A percentile compares a stretch with the other conserved stretches of the same genome.
Conservation (phyloP, 164 flowering plant genomes). For the Aristolochia fimbriata region DNA sequence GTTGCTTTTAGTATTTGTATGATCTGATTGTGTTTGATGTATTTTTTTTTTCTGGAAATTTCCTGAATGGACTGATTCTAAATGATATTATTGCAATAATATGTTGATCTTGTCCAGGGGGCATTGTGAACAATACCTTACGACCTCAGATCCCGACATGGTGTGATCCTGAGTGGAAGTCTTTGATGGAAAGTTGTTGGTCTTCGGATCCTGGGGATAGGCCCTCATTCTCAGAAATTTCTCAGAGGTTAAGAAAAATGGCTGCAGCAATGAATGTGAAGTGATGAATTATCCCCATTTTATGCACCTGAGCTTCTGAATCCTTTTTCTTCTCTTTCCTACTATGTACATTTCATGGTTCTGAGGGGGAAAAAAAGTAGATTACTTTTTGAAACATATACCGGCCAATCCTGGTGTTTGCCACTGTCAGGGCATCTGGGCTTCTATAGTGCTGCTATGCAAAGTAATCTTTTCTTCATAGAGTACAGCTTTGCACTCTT, state of each 20-base stretch:
- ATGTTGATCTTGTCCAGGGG: conserved; percentile 38
- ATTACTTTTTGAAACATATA: conserved; percentile 11
- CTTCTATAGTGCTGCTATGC: conserved; percentile 17
- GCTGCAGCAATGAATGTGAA: conserved; percentile 84
- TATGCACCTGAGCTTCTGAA: neutral
- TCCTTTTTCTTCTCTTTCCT: conserved; percentile 9
- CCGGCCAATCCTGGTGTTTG: conserved; percentile 16
- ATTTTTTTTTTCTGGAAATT: too few relatives aligned
- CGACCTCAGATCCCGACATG: conserved; percentile 87
- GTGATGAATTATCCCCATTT: conserved; percentile 20
- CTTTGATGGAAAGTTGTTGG: conserved; percentile 96
- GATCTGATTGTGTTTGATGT: too few relatives aligned
- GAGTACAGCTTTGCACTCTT: conserved; percentile 13
- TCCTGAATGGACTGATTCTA: too few relatives aligned
- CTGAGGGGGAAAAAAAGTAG: conserved; percentile 14
- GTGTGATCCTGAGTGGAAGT: conserved; percentile 99
- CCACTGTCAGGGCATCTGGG: conserved; percentile 12
- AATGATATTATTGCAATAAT: neutral
- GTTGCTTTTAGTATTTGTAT: too few relatives aligned
- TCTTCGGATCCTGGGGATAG: conserved; percentile 72
- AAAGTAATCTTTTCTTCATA: conserved; percentile 14
- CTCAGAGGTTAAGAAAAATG: conserved; percentile 85
- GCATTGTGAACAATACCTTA: conserved; percentile 83
- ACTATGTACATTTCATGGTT: conserved; percentile 12
- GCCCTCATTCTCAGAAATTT: conserved; percentile 82